Evolutionary conservation across 1,284 basidiomycete species (phyloP), one percentile per base, ranked within the genome.

Genomic region (Moesziomyces parantarcticus): DNA sequence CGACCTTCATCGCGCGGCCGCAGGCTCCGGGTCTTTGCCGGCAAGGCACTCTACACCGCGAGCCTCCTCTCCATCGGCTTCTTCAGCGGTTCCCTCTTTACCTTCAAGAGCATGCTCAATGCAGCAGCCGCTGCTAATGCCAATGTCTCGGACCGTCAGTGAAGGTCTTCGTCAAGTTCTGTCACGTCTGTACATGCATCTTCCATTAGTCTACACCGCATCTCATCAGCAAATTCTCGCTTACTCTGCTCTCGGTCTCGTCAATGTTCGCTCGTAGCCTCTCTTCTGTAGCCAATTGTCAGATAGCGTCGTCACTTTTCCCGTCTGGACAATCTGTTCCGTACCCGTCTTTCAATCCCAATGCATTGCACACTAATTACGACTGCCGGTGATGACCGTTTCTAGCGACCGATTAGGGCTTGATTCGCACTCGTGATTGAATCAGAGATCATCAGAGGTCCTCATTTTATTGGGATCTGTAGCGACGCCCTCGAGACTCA

Each of bases 71-170:
- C 68, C 2, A 45, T 65, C 7, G 68, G 68, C 20, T 71, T 71
- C 52, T 23, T 71, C 13, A 41, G 50, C 20, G 68, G 68, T 25
- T 61, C 58, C 1, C 39, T 71, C 5, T 71, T 71, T 26, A 71
- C 68, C 3, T 71, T 71, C 58, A 71, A 66, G 58, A 58, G 58
- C 36, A 44, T 71, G 62, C 57, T 71, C 58, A 65, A 66, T 23
- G 56, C 68, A 13, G 62, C 62, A 20, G 68, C 68, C 34, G 51
- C 56, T 18, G 59, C 59, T 16, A 62, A 68, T 25, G 55, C 65
- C 48, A 29, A 59, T 32, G 55, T 51, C 1, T 42, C 41, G 22
- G 54, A 40, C 23, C 52, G 52, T 21, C 55, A 58, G 46, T 41
- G 22, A 22, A 10, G 34, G 32, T 8, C 16, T 5, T 39, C 13